A percentile compares a stretch with the other conserved stretches of the same genome.
phyloP scores from a whole-genome alignment of 2,329 filamentous ascomycete species.

The Exophiala dermatitidis region DNA sequence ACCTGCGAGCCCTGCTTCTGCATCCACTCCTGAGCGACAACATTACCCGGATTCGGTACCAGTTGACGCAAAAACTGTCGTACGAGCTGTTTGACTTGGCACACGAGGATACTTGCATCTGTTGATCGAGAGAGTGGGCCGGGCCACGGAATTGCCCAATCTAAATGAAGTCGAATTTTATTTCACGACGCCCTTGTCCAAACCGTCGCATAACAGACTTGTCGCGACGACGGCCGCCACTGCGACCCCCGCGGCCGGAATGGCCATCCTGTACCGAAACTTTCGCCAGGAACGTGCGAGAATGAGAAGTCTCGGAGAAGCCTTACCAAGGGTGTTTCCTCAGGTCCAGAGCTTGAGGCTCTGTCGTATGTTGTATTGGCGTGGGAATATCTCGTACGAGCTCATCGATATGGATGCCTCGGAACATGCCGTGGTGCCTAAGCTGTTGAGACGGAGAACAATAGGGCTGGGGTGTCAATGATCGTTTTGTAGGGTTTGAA shows the following conservation, averaged over 20 bases:
- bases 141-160: background rate
- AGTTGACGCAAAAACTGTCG: background rate
- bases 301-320: background rate
- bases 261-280: background rate
- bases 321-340: background rate
- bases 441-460: background rate
- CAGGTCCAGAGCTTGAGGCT: background rate
- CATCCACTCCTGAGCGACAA: slow-evolving; percentile 2
- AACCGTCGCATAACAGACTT: background rate
- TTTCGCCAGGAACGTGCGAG: background rate
- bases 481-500: no score
- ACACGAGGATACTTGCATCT: background rate
- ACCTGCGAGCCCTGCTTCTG: background rate
- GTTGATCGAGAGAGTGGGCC: background rate
- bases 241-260: background rate
- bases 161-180: slow-evolving; percentile 2
- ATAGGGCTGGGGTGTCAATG: background rate
- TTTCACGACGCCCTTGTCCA: slow-evolving; percentile 1
- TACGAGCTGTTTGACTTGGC: background rate
- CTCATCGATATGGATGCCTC: background rate
- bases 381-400: background rate
- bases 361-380: background rate
- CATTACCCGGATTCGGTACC: background rate
- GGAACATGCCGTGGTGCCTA: background rate
- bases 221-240: background rate